phyloP scores from a whole-genome alignment of 225 moss, liverwort and hornwort species.

The Pseudisothecium myosuroides region DNA sequence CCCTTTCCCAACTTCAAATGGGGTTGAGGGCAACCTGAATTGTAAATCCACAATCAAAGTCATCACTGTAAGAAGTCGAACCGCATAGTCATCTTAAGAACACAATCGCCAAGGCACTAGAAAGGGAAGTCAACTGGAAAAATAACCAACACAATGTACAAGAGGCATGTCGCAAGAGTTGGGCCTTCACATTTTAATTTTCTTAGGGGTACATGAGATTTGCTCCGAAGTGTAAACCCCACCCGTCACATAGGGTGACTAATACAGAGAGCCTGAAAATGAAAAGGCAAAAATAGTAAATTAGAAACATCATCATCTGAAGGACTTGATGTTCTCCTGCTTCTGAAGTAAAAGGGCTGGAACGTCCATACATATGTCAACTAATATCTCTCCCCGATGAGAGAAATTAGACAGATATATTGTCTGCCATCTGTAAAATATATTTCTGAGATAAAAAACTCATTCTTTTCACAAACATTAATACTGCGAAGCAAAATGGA shows the following conservation, averaged over 20 bases:
- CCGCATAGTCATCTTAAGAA: background rate
- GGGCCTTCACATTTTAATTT: conserved; percentile 22
- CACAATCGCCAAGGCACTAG: background rate
- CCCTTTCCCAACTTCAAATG: conserved; percentile 83
- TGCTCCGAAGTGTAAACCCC: background rate
- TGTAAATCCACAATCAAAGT: background rate
- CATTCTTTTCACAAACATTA: background rate
- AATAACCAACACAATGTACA: background rate
- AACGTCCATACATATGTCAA: background rate
- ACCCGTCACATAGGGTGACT: background rate
- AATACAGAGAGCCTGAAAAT: conserved; percentile 5
- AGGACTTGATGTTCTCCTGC: background rate
- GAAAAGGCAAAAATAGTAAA: background rate
- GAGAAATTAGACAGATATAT: background rate
- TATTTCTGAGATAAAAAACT: background rate
- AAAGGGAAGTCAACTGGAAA: background rate
- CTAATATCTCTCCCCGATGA: background rate
- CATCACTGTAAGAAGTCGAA: background rate
- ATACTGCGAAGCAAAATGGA: background rate
- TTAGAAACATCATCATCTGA: background rate
- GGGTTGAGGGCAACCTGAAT: conserved; percentile 71
- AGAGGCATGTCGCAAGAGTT: background rate
- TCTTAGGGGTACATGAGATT: conserved; percentile 25
- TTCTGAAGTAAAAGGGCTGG: background rate
- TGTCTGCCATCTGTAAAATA: background rate